Evolutionary conservation across 2,329 filamentous ascomycete genomes (phyloP).

Genomic region (Periglandula ipomoeae): DNA sequence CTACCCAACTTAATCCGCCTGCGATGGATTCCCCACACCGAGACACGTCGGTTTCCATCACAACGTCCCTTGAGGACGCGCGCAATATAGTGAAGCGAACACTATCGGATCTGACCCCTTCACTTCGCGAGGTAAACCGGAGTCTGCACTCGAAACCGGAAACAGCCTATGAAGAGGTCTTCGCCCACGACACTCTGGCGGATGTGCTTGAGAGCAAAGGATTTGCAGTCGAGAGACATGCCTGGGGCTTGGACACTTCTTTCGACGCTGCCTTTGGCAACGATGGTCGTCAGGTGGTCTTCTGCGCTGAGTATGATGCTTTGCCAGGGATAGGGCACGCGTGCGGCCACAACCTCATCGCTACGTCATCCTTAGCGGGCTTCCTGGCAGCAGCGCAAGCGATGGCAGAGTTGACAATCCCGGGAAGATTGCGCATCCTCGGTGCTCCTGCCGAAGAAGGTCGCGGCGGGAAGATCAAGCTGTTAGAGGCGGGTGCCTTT

Average conservation of each 20-base stretch:
- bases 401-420: conserved; percentile 18
- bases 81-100: conserved; percentile 10
- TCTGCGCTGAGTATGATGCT: conserved; percentile 32
- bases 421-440: conserved; percentile 29
- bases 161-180: conserved; percentile 39
- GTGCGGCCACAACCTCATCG: conserved; percentile 38
- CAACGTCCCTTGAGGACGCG: too few relatives aligned
- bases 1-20: too few relatives aligned
- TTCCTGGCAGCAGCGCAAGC: conserved; percentile 29
- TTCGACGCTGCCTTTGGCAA: conserved; percentile 37
- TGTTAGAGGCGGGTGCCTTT: conserved; percentile 21
- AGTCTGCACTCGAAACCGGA: conserved; percentile 37
- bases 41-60: too few relatives aligned
- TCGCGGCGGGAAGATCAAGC: conserved; percentile 29
- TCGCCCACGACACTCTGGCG: conserved; percentile 41
- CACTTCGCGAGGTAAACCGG: conserved; percentile 13
- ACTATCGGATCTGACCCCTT: conserved; percentile 12
- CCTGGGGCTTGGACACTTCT: conserved; percentile 41
- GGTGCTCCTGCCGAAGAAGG: conserved; percentile 36
- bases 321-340: conserved; percentile 32
- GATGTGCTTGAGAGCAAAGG: conserved; percentile 33
- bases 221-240: conserved; percentile 35
- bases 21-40: too few relatives aligned
- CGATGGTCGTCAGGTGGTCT: conserved; percentile 30
- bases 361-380: conserved; percentile 28